Base-by-base conservation (phyloP, 2,329 filamentous ascomycete genomes). In the Tricladium varicosporioides region DNA sequence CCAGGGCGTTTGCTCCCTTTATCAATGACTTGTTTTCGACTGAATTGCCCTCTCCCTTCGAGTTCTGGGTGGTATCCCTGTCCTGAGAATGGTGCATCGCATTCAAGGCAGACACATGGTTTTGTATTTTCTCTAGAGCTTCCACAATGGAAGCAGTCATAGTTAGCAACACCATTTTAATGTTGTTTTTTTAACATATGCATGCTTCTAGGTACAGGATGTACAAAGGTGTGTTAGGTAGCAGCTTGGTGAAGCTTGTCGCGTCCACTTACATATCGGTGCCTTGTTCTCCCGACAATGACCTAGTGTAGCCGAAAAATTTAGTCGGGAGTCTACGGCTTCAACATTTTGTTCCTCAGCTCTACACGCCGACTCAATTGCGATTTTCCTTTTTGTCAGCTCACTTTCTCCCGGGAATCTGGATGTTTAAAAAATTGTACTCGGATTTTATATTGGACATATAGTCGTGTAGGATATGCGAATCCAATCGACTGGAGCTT, bases 131-230 rank as follows among this genome's bases (percentile, higher is more conserved):
- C 14, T 76, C 65, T 10, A 92, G 68, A 0, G 81, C 87, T 70
- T 84, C 83, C 73, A 87, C 82, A 31, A 90, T 83, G 64, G 82
- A 76, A 65, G 81, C 71, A 3, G 88, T 92, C 78, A 91, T 87
- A n/a, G 86, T 89, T 44, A 94, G 83, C 45, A 89, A 78, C 15
- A 92, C 88, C 89, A 93, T 93, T 2, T 63, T 60, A 46, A 42
- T 27, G 43, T 53, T 52, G 22, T 14, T 15, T 13, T 16, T 5
- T 14, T 16, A 14, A 14, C 53, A 52, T 55, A 55, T 40, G 36
- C 55, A 54, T 59, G 51, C 48, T 56, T 27, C 7, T 3, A 4
- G 22, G 22, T 4, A 27, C 4, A 5, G n/a, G 31, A 31, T 7
- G 14, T 16, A 31, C 18, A 19, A 52, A 22, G 50, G 46, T 53